Evolutionary conservation across 1,139 yeast species (phyloP).

Genomic region (Saccharomyces hybrid): DNA sequence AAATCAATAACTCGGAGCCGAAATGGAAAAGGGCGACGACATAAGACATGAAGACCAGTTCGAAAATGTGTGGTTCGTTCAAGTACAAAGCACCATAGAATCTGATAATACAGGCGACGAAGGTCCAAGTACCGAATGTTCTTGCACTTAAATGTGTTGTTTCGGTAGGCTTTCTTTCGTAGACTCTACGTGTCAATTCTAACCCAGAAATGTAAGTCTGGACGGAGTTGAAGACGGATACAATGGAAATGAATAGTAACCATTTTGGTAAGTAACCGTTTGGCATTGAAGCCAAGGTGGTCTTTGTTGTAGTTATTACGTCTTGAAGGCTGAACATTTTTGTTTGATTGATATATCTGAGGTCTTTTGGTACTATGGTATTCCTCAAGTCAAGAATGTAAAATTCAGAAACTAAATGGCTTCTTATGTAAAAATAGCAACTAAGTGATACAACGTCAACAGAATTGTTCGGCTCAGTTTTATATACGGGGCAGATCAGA

Average conservation of each 20-base stretch:
- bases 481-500: neutral
- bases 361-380: neutral
- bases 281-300: conserved; percentile 22
- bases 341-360: neutral
- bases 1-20: conserved; percentile 72
- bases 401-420: neutral
- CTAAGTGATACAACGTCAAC: neutral
- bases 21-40: conserved; percentile 80
- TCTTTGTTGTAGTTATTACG: conserved; percentile 19
- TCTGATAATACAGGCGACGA: conserved; percentile 76
- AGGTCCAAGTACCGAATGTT: conserved; percentile 97
- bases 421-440: neutral
- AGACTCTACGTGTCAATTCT: conserved; percentile 69
- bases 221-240: conserved; percentile 80
- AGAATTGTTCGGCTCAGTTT: neutral
- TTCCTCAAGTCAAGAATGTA: neutral
- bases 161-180: conserved; percentile 55
- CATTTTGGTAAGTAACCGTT: conserved; percentile 52
- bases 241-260: conserved; percentile 72
- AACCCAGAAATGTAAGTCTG: conserved; percentile 78
- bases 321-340: conserved; percentile 21
- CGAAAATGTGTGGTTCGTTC: conserved; percentile 60
- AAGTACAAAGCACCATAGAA: conserved; percentile 80
- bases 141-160: conserved; percentile 79
- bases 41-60: conserved; percentile 74